phyloP scores from a whole-genome alignment of 106 monocot species.

The Platanthera guangdongensis region DNA sequence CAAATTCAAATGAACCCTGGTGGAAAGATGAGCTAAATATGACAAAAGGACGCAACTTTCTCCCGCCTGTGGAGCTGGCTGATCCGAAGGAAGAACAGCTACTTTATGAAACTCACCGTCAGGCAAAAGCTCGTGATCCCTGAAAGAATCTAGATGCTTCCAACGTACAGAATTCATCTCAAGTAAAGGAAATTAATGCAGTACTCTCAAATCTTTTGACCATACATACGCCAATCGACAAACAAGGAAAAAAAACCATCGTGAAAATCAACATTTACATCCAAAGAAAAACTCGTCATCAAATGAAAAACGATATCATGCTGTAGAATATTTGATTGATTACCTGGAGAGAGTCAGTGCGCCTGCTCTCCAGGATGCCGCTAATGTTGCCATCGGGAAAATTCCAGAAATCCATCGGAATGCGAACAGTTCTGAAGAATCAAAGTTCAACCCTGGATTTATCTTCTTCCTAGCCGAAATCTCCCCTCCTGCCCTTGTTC shows the following conservation, averaged over 20 bases:
- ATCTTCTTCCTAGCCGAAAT: background rate
- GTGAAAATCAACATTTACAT: background rate
- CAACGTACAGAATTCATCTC: background rate
- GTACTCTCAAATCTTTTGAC: background rate
- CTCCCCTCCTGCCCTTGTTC: background rate
- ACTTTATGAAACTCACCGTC: background rate
- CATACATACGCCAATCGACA: background rate
- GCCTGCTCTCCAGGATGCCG: conserved; percentile 11
- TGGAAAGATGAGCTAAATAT: background rate
- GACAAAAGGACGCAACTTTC: background rate
- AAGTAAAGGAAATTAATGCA: background rate
- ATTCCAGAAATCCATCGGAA: conserved; percentile 15
- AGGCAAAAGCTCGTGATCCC: background rate
- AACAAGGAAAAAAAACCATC: background rate
- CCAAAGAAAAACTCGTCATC: background rate
- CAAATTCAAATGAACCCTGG: background rate
- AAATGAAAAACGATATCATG: background rate
- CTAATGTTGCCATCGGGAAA: conserved; percentile 16
- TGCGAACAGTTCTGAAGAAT: background rate
- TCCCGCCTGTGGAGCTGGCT: background rate
- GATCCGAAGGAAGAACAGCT: background rate
- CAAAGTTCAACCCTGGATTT: background rate
- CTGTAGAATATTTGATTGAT: background rate
- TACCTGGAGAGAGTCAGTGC: conserved; percentile 8
- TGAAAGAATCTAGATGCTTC: background rate